phyloP scores from a whole-genome alignment of 495 filamentous ascomycete genomes.

The Hypomontagnella monticulosa region DNA sequence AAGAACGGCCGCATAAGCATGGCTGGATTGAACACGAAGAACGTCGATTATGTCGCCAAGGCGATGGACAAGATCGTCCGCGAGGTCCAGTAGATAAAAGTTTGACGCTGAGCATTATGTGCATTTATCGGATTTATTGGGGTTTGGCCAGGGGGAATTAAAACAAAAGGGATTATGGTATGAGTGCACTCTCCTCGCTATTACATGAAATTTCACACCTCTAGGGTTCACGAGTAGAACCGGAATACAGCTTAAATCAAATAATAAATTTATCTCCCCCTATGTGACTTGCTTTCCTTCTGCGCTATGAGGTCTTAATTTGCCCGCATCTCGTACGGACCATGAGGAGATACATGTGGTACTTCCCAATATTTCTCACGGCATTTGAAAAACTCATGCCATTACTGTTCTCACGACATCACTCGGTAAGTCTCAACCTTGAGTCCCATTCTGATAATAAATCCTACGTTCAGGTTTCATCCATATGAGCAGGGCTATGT shows the following conservation, averaged over 20 bases:
- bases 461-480: not conserved
- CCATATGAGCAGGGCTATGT: conserved; percentile 3
- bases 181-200: conserved; percentile 25
- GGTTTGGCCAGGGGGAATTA: conserved; percentile 25
- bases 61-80: conserved; percentile 87
- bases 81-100: conserved; percentile 53
- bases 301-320: not conserved
- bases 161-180: conserved; percentile 20
- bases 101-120: conserved; percentile 1
- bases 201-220: conserved; percentile 21
- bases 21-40: conserved; percentile 91
- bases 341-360: not conserved
- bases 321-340: not conserved
- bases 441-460: not conserved
- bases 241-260: conserved; percentile 3
- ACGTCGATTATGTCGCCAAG: conserved; percentile 91
- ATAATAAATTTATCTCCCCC: conserved; percentile 9
- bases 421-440: not conserved
- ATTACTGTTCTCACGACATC: not conserved
- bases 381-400: not conserved
- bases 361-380: not conserved
- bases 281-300: not conserved
- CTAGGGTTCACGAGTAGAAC: conserved; percentile 18
- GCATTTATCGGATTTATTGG: conserved; percentile 21
- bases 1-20: conserved; percentile 98